Conservation (phyloP, 805 yeast species). For the Priceomyces carsonii region DNA sequence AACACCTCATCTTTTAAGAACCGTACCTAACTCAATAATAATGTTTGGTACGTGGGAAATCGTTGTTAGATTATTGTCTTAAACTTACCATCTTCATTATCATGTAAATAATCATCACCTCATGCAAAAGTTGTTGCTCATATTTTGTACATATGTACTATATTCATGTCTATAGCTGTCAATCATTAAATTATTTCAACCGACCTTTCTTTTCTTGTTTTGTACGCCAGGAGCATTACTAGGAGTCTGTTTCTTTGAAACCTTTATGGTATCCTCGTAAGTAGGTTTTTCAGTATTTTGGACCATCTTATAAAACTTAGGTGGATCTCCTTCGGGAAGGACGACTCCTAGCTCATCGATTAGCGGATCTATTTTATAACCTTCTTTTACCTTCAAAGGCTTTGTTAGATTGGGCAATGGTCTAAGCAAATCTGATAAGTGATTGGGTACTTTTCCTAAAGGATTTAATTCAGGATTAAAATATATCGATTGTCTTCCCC, state of each 20-base stretch:
- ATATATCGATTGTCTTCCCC: constrained; percentile 54
- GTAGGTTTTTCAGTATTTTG: constrained; percentile 27
- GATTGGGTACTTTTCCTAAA: constrained; percentile 52
- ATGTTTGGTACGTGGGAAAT: constrained; percentile 99
- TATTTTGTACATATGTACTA: too few relatives aligned
- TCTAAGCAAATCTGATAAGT: constrained; percentile 6
- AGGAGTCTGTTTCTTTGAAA: constrained; percentile 1
- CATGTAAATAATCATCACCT: too few relatives aligned
- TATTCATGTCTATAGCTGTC: too few relatives aligned
- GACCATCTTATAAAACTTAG: constrained; percentile 46
- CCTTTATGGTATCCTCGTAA: constrained; percentile 1
- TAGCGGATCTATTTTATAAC: constrained; percentile 28
- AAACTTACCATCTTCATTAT: too few relatives aligned
- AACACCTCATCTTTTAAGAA: constrained; percentile 94
- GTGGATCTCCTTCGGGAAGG: constrained; percentile 45
- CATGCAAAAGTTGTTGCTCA: too few relatives aligned
- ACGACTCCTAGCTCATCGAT: constrained; percentile 26
- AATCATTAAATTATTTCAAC: too few relatives aligned
- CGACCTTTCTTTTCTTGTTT: neutral
- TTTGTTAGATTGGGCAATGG: constrained; percentile 29
- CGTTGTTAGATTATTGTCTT: constrained; percentile 38
- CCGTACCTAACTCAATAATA: constrained; percentile 96
- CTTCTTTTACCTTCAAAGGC: constrained; percentile 23
- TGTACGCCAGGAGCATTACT: neutral
- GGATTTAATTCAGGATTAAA: constrained; percentile 71